Evolutionary conservation across 306 rosid species (phyloP).

Genomic region (Vicia faba): DNA sequence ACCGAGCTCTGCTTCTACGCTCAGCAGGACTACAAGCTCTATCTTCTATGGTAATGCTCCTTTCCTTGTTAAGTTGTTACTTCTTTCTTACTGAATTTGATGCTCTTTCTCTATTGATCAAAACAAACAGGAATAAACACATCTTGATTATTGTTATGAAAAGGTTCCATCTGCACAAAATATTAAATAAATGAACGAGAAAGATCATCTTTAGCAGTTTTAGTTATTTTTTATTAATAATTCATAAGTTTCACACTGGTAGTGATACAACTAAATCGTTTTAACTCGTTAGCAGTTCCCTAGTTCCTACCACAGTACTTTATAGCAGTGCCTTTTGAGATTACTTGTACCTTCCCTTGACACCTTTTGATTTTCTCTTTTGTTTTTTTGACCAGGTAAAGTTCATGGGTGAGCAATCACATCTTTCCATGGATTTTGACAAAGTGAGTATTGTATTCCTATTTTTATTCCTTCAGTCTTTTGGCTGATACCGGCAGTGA

Average conservation of each 20-base stretch:
- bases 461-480: conserved; percentile 29
- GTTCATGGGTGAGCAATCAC: conserved; percentile 94
- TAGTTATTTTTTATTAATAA: conserved; percentile 12
- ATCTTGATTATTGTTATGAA: conserved; percentile 12
- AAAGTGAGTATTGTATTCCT: conserved; percentile 62
- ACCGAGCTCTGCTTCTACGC: conserved; percentile 68
- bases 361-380: conserved; percentile 30
- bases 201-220: conserved; percentile 25
- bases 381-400: conserved; percentile 56
- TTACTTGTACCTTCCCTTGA: conserved; percentile 34
- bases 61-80: conserved; percentile 33
- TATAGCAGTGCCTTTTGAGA: conserved; percentile 29
- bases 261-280: conserved; percentile 16
- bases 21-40: conserved; percentile 81
- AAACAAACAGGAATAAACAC: conserved; percentile 26
- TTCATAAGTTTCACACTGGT: conserved; percentile 19
- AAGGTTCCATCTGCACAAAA: conserved; percentile 20
- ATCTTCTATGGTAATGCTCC: conserved; percentile 68
- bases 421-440: conserved; percentile 92
- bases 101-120: conserved; percentile 29
- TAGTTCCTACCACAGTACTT: conserved; percentile 32
- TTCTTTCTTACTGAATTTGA: conserved; percentile 16
- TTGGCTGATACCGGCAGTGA: conserved; percentile 34
- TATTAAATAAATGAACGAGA: conserved; percentile 21
- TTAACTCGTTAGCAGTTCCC: conserved; percentile 20